These are phyloP conservation scores for Elaeis oleifera DNA, from an alignment of 202 grass and related monocot genomes.

Conservation along the genomic window DNA sequence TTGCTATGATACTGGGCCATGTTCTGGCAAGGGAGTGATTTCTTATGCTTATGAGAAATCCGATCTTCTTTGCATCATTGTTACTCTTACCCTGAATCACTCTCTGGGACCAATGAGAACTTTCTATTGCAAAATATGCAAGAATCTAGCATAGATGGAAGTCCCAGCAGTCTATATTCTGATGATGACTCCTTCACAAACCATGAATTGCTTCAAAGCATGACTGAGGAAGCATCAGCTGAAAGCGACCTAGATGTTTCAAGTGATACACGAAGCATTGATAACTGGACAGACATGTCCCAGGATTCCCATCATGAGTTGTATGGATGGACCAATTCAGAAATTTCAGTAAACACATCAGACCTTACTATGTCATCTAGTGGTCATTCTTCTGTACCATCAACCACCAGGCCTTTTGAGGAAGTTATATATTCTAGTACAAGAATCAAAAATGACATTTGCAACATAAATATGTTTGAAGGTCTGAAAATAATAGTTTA, in stretches of 20 bases:
- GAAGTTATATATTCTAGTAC: constrained; percentile 3
- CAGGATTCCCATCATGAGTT: neutral
- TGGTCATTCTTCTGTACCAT: constrained; percentile 1
- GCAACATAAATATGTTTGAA: no score
- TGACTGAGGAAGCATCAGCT: neutral
- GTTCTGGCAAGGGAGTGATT: neutral
- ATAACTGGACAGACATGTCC: neutral
- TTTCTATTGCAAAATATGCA: constrained; percentile 1
- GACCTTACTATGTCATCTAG: neutral
- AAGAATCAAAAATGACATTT: neutral
- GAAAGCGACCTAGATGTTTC: constrained; percentile 11
- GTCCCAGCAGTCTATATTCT: neutral
- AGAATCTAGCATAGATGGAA: neutral
- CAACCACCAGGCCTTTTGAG: neutral
- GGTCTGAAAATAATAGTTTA: neutral
- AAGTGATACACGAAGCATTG: neutral
- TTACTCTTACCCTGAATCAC: neutral
- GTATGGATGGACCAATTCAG: constrained; percentile 1
- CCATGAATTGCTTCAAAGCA: neutral
- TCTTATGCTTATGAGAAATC: constrained; percentile 1
- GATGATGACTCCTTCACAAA: neutral
- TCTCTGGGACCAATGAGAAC: neutral
- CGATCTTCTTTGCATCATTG: neutral
- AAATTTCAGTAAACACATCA: neutral
- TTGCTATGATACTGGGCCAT: constrained; percentile 15